Evolutionary conservation across 345 rosid genomes (phyloP).

Genomic region (Populus tremula): DNA sequence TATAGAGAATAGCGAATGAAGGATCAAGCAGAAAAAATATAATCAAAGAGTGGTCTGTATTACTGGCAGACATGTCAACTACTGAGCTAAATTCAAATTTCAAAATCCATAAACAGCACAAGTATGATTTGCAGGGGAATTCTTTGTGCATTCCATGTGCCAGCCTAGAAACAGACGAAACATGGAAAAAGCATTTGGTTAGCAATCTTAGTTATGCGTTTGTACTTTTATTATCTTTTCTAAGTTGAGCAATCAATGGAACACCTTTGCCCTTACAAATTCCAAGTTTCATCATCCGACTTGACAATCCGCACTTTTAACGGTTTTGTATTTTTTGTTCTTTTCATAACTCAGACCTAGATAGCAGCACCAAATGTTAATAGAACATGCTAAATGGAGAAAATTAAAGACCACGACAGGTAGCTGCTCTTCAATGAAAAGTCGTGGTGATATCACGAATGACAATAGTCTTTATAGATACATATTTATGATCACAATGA

Average conservation of each 20-base stretch:
- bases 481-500: not conserved
- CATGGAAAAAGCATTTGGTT: not conserved
- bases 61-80: not conserved
- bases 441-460: not conserved
- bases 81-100: not conserved
- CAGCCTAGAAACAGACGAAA: not conserved
- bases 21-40: not conserved
- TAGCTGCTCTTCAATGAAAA: not conserved
- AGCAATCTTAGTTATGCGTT: not conserved
- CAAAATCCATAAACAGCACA: not conserved
- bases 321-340: not conserved
- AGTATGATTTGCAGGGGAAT: not conserved
- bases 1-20: not conserved
- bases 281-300: not conserved
- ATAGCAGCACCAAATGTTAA: not conserved
- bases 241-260: not conserved
- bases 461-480: not conserved
- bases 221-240: not conserved
- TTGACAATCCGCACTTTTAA: not conserved
- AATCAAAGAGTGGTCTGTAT: not conserved
- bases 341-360: not conserved
- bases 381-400: not conserved
- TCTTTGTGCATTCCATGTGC: not conserved
- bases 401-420: not conserved
- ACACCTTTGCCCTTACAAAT: not conserved